A percentile compares a stretch with the other conserved stretches of the same genome.
phyloP scores from a whole-genome alignment of 768 basidiomycete species.

The Kwoniella pini region DNA sequence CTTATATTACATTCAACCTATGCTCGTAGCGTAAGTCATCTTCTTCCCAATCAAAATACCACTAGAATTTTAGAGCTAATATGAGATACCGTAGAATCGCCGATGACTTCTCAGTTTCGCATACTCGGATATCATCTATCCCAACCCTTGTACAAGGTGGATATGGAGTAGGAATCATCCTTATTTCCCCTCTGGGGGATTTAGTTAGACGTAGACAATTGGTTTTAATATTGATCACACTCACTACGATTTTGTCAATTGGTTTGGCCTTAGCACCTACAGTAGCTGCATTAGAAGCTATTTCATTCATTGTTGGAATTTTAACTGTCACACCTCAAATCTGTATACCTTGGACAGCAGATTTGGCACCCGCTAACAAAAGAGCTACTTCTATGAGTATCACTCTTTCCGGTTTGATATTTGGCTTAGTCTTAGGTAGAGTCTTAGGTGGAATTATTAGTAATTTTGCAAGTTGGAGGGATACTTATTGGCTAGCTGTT shows the following conservation, averaged over 20 bases:
- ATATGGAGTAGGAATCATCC: constrained; percentile 70
- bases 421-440: constrained; percentile 46
- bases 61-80: not conserved
- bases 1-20: constrained; percentile 68
- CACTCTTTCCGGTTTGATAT: constrained; percentile 50
- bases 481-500: constrained; percentile 76
- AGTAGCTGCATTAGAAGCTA: constrained; percentile 64
- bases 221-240: constrained; percentile 62
- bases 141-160: constrained; percentile 57
- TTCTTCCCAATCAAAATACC: constrained; percentile 6
- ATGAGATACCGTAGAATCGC: constrained; percentile 38
- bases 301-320: constrained; percentile 72
- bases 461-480: constrained; percentile 69
- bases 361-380: constrained; percentile 72
- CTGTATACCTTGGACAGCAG: constrained; percentile 73
- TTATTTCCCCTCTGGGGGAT: constrained; percentile 81
- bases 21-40: constrained; percentile 62
- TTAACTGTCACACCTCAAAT: constrained; percentile 62
- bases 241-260: constrained; percentile 66
- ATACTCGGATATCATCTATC: constrained; percentile 48
- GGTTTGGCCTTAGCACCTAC: constrained; percentile 68
- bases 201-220: constrained; percentile 74
- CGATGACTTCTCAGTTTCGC: constrained; percentile 39
- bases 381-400: constrained; percentile 76
- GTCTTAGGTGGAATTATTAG: constrained; percentile 61